phyloP scores from a whole-genome alignment of 2,329 filamentous ascomycete species.

The Nemania abortiva region DNA sequence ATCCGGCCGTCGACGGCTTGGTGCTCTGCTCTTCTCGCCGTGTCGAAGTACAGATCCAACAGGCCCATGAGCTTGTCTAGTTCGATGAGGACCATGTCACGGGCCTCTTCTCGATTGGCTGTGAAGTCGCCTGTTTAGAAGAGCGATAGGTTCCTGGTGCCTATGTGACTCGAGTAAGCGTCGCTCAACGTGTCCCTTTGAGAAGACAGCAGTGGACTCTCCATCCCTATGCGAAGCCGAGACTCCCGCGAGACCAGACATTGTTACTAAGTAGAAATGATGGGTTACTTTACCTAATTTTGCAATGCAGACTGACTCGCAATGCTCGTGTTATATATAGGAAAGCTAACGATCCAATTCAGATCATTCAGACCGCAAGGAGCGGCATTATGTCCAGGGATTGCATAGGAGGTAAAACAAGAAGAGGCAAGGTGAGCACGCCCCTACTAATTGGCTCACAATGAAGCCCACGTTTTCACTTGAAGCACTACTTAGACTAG shows the following conservation, averaged over 20 bases:
- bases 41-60: no score
- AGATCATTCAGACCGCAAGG: not conserved
- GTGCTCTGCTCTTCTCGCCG: no score
- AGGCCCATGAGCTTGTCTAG: no score
- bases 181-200: not conserved
- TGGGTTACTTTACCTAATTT: not conserved
- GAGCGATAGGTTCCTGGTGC: no score
- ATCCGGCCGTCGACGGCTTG: no score
- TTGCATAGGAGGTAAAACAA: not conserved
- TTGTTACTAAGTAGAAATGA: not conserved
- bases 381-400: not conserved
- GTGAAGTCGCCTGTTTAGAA: no score
- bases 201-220: not conserved
- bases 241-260: not conserved
- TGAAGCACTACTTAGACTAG: not conserved
- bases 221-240: not conserved
- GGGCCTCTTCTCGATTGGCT: no score
- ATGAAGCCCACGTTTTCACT: not conserved
- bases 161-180: not conserved
- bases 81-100: no score
- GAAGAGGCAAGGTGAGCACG: not conserved
- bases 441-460: not conserved
- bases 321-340: not conserved
- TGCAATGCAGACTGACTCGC: not conserved
- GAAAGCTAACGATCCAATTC: not conserved